Evolutionary conservation across 78 protist species (phyloP), one percentile per base, ranked within the genome.

Genomic region (Chrysochromulina parva): DNA sequence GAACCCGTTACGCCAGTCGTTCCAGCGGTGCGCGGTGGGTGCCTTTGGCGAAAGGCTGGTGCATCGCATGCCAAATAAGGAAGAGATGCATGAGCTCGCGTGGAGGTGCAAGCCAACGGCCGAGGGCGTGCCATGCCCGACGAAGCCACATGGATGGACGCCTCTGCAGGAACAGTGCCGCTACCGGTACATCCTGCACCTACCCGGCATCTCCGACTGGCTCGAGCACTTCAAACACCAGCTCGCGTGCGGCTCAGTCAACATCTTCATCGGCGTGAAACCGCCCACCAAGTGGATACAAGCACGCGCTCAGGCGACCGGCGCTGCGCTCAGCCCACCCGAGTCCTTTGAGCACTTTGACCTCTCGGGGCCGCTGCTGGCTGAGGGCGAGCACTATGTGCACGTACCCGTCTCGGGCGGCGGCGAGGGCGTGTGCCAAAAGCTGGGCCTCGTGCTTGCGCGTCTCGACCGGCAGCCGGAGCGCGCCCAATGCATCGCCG

Each of bases 221-320:
- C 82, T 74, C n/a, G 82, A 74, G 82, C 82, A 74, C 82, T 74
- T 74, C 82, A 74, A 74, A n/a, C 82, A 74, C 82, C 82, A 74
- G 82, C 82, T 74, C 55, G 57, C 55, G 3, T 74, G 82, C 82
- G 82, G 82, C 22, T 74, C 82, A 5, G 82, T 74, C 58, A 74
- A 74, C 55, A 74, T 74, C 55, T 74, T 74, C 82, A 2, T 74
- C 55, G 82, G 82, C 10, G 24, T 3, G 71, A 9, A 19, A 17
- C 71, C n/a, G 71, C 71, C n/a, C 71, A 6, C 71, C 71, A 38
- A 38, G 38, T 38, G 38, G 38, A 38, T 38, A 38, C 38, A 38
- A 38, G 38, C 38, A 38, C 38, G 38, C 38, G 38, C 38, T 38
- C 38, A 38, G 38, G 38, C 38, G 38, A 38, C 38, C 38, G 38